Conservation (phyloP, 2,329 filamentous ascomycete genomes). For the Fusarium armeniacum region DNA sequence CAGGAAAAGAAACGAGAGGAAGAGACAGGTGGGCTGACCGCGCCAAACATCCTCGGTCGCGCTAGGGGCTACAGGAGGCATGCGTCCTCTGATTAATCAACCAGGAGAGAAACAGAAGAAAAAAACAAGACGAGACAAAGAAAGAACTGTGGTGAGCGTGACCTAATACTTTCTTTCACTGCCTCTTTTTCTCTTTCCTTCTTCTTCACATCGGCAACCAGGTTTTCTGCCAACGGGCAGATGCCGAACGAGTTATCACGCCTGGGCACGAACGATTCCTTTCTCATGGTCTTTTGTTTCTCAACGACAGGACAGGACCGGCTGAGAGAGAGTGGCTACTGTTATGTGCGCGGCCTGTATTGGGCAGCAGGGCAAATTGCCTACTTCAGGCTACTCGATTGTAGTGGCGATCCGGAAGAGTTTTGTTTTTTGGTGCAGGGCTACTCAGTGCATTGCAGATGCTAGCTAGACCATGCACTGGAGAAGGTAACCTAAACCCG, state of each 20-base stretch:
- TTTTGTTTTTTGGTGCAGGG: not conserved
- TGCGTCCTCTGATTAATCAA: constrained; percentile 5
- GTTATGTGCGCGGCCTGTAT: constrained; percentile 16
- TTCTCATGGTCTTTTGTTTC: constrained; percentile 13
- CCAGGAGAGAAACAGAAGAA: not conserved
- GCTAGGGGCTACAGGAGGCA: constrained; percentile 8
- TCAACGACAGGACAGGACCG: not conserved
- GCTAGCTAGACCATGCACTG: not conserved
- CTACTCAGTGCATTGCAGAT: constrained; percentile 2
- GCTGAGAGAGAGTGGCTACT: constrained; percentile 5
- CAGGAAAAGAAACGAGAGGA: constrained; percentile 11
- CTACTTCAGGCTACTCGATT: constrained; percentile 12
- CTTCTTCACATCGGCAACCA: not conserved
- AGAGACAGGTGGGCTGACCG: constrained; percentile 13
- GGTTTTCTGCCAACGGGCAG: not conserved
- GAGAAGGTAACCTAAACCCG: constrained; percentile 8
- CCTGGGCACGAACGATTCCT: not conserved
- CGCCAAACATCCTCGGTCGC: constrained; percentile 2
- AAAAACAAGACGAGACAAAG: constrained; percentile 4
- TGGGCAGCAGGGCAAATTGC: constrained; percentile 21
- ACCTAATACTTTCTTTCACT: not conserved
- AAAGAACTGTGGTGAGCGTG: not conserved
- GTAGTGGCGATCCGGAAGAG: constrained; percentile 40
- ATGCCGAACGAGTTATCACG: not conserved
- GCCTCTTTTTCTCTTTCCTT: not conserved